These are phyloP conservation scores for Tricholoma terreum DNA, from an alignment of 768 basidiomycete genomes.

Conservation along the genomic window DNA sequence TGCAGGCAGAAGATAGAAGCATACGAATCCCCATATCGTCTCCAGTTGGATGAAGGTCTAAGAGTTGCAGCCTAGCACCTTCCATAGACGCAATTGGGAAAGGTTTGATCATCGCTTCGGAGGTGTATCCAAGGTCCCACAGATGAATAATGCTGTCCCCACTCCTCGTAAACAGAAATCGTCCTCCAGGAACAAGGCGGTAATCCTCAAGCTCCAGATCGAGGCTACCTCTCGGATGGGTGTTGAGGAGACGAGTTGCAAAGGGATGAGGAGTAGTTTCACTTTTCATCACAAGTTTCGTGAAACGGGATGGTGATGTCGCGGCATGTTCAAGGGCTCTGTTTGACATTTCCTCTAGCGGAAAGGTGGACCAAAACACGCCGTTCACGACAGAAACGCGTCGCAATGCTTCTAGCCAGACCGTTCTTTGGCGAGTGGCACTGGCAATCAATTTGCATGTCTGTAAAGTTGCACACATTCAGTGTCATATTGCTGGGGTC, in stretches of 20 bases:
- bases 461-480: neutral
- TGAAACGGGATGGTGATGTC: conserved; percentile 10
- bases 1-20: neutral
- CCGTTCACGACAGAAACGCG: conserved; percentile 11
- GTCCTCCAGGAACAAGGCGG: conserved; percentile 13
- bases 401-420: conserved; percentile 18
- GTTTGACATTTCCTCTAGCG: conserved; percentile 14
- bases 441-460: conserved; percentile 10
- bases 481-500: neutral
- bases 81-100: neutral
- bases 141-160: neutral
- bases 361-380: conserved; percentile 16
- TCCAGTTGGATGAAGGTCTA: neutral
- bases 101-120: neutral
- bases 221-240: neutral
- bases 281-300: neutral
- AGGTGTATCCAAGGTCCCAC: conserved; percentile 3
- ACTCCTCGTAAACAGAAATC: conserved; percentile 6
- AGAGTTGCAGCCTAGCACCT: neutral
- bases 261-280: neutral
- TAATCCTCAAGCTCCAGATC: neutral
- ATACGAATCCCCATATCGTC: neutral
- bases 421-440: conserved; percentile 11
- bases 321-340: conserved; percentile 14
- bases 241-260: neutral